Percentiles rank a stretch among this genome's conserved stretches.
These are phyloP conservation scores for Leersia perrieri DNA, from an alignment of 176 grass and related monocot genomes.

Conservation along the genomic window DNA sequence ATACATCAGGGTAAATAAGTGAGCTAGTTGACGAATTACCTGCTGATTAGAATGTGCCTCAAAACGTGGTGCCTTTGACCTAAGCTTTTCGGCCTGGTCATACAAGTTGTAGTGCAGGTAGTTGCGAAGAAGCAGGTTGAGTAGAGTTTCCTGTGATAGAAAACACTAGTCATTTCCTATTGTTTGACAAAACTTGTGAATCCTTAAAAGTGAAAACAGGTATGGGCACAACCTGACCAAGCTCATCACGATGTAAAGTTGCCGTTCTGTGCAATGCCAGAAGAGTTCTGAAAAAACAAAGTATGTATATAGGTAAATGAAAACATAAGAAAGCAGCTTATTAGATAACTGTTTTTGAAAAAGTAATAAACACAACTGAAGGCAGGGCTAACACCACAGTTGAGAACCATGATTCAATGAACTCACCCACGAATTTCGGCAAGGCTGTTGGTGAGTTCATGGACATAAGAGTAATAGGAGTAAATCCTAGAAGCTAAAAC, in stretches of 20 bases:
- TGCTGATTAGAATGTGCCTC: constrained; percentile 94
- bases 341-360: not conserved
- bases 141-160: constrained; percentile 61
- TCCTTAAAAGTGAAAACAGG: not conserved
- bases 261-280: constrained; percentile 77
- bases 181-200: constrained; percentile 8
- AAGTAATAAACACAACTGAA: not conserved
- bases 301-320: constrained; percentile 18
- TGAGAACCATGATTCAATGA: not conserved
- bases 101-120: constrained; percentile 97
- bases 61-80: constrained; percentile 93
- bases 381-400: not conserved
- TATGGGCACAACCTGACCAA: constrained; percentile 72
- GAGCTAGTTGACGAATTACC: constrained; percentile 47
- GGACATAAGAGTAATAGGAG: constrained; percentile 67
- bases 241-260: constrained; percentile 76
- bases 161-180: not conserved
- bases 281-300: constrained; percentile 52
- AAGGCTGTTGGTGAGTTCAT: constrained; percentile 80
- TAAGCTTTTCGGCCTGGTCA: constrained; percentile 87
- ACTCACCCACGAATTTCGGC: constrained; percentile 87
- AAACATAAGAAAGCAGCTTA: not conserved
- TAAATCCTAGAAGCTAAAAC: constrained; percentile 73
- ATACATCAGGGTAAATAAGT: not conserved
- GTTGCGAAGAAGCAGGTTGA: constrained; percentile 97